Evolutionary conservation across 371 early-diverging fungal species (phyloP).

Genomic region (Massospora cicadina): DNA sequence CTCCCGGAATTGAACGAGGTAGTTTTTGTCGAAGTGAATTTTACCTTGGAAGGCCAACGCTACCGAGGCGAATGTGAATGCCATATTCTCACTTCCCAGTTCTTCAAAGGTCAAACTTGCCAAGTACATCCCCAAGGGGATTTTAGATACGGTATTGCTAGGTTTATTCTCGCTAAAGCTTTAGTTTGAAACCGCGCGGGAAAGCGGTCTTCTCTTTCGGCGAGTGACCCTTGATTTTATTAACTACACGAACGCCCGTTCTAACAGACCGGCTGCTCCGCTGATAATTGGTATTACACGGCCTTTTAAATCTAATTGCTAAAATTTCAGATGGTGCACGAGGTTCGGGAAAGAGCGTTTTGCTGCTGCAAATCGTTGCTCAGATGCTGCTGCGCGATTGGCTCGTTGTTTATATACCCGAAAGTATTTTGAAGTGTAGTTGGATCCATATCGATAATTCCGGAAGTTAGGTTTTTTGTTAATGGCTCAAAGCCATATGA

Average conservation of each 20-base stretch:
- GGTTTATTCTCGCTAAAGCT: neutral
- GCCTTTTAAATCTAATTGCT: neutral
- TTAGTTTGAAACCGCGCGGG: neutral
- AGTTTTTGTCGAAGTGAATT: neutral
- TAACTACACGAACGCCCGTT: neutral
- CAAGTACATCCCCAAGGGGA: neutral
- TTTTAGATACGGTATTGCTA: neutral
- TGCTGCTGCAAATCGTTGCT: neutral
- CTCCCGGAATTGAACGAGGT: neutral
- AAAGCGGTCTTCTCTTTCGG: constrained; percentile 1
- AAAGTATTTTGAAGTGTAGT: neutral
- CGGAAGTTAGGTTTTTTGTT: neutral
- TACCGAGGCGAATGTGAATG: neutral
- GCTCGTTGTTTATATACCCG: constrained; percentile 6
- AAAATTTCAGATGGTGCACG: constrained; percentile 7
- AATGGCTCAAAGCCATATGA: constrained; percentile 5
- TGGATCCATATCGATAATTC: neutral
- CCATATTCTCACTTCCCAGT: neutral
- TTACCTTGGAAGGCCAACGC: neutral
- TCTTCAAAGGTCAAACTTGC: neutral
- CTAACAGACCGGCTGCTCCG: neutral
- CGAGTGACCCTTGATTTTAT: neutral
- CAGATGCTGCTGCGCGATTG: neutral
- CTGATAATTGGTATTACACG: neutral
- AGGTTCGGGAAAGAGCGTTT: constrained; percentile 6